Conservation (phyloP, 2,329 filamentous ascomycete genomes). For the Monosporascus sp. region DNA sequence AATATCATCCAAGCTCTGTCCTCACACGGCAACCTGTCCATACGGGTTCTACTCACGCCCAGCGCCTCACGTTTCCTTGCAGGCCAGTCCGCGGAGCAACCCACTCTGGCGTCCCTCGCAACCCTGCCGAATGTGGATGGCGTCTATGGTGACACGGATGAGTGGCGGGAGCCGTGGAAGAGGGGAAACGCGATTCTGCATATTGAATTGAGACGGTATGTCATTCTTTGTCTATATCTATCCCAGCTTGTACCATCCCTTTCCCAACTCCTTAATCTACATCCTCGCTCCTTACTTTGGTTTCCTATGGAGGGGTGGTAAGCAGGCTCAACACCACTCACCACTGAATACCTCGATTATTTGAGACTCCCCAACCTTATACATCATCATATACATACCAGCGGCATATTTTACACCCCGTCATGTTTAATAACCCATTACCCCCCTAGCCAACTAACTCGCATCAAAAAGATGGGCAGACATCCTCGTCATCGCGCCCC, state of each 20-base stretch:
- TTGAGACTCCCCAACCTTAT: no score
- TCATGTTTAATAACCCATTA: no score
- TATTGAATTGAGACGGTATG: conserved; percentile 71
- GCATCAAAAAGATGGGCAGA: conserved; percentile 58
- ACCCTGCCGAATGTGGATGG: conserved; percentile 68
- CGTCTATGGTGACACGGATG: conserved; percentile 78
- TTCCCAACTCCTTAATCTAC: not conserved
- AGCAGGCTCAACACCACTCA: no score
- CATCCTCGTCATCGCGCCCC: conserved; percentile 71
- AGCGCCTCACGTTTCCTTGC: conserved; percentile 71
- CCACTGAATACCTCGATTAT: no score
- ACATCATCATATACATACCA: no score
- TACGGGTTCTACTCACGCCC: conserved; percentile 77
- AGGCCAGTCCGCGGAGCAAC: conserved; percentile 74
- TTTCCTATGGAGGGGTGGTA: no score
- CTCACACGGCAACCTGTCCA: conserved; percentile 53
- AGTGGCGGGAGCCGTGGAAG: conserved; percentile 77
- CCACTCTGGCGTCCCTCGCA: conserved; percentile 55
- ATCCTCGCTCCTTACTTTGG: no score
- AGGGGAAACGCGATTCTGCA: conserved; percentile 79
- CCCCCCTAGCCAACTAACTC: not conserved
- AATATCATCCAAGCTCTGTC: conserved; percentile 59
- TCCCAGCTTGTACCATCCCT: not conserved
- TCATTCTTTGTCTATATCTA: no score
- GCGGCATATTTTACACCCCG: no score